Evolutionary conservation across 352 stramenopile genomes (phyloP), one percentile per base, ranked within the genome.

Genomic region (Globisporangium emineosum): DNA sequence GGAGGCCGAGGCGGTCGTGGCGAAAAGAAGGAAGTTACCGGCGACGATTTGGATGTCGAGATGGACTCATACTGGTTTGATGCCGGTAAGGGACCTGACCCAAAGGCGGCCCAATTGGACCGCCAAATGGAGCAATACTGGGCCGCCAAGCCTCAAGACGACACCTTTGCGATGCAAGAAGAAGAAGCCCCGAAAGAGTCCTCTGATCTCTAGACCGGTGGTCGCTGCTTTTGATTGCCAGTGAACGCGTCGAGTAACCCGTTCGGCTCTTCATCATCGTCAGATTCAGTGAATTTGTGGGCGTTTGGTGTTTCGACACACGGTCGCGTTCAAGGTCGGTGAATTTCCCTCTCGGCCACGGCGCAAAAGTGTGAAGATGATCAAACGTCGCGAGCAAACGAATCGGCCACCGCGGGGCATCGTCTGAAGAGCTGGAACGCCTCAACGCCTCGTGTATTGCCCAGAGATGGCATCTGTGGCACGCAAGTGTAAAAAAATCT

Each of bases 121-220:
- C 84, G 86, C 37, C 83, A 95, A 60, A 91, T 97, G 81, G 89
- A 97, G 37, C 72, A 89, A 43, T 97, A 97, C 76, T 97, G 89
- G 89, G 88, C 86, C 21, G 77, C 74, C 50, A 96, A 96, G 72
- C 86, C 84, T 25, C 72, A 84, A 43, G 58, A 70, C 43, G 58
- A 66, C 17, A 42, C 52, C 17, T 68, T 68, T 13, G 61, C 61
- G 29, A 51, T 27, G 43, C 40, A 21, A 17, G 45, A 53, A 12
- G 57, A 54, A 15, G 30, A 32, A 23, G 37, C 30, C 35, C n/a
- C 30, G 19, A 57, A 56, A 30, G 58, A 64, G 49, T 19, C 51
- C 23, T 55, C 58, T 15, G 45, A 57, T 1, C 45, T 64, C 58
- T 64, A 64, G 30, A 17, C 23, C 54, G 17, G 7, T 4, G 9